Evolutionary conservation across 352 stramenopile species (phyloP).

Genomic region (Phytophthora quininea): DNA sequence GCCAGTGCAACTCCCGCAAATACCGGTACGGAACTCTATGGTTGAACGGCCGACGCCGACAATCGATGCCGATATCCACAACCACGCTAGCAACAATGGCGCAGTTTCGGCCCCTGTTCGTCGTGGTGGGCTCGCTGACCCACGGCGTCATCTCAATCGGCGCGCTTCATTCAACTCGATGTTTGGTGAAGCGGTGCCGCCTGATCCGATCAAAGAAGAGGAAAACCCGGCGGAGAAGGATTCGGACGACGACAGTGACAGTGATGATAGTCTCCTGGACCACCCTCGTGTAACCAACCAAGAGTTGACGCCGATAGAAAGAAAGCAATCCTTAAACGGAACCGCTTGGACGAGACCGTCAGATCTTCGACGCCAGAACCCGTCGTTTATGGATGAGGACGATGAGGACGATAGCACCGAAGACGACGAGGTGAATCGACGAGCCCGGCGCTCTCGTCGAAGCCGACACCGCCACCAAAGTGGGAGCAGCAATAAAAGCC

Average conservation of each 20-base stretch:
- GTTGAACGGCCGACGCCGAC: conserved; percentile 34
- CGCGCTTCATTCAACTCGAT: conserved; percentile 63
- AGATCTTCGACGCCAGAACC: conserved; percentile 29
- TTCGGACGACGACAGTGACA: conserved; percentile 53
- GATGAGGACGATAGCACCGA: conserved; percentile 45
- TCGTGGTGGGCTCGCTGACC: conserved; percentile 48
- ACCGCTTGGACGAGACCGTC: conserved; percentile 25
- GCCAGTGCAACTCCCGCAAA: conserved; percentile 15
- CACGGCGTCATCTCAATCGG: conserved; percentile 69
- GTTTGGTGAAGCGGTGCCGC: conserved; percentile 57
- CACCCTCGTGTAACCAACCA: conserved; percentile 17
- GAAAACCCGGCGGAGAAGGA: conserved; percentile 62
- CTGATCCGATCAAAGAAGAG: conserved; percentile 64
- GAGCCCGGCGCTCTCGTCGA: conserved; percentile 15
- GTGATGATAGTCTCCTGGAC: conserved; percentile 32
- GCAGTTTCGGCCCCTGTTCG: conserved; percentile 24
- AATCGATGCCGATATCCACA: conserved; percentile 25
- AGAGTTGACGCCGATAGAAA: conserved; percentile 15
- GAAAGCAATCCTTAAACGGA: conserved; percentile 28
- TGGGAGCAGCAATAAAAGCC: conserved; percentile 26
- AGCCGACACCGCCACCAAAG: conserved; percentile 37
- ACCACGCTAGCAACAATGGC: conserved; percentile 23
- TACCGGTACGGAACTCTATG: conserved; percentile 41
- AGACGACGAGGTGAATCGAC: conserved; percentile 35
- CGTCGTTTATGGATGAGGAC: conserved; percentile 37